These are phyloP conservation scores for Cladosporium halotolerans DNA, from an alignment of 2,329 filamentous ascomycete species.

Conservation along the genomic window DNA sequence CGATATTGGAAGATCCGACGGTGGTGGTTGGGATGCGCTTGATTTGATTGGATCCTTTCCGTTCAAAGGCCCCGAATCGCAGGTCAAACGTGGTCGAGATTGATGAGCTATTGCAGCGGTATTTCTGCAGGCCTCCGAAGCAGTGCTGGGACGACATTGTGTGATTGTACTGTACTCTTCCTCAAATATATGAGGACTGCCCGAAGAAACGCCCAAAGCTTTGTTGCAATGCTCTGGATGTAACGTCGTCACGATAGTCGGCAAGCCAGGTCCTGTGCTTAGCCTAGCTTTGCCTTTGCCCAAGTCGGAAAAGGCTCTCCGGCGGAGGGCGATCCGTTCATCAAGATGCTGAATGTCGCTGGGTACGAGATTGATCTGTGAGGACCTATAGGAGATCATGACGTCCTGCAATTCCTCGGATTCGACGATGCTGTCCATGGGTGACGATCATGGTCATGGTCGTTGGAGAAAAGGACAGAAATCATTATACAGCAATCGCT, in stretches of 20 bases:
- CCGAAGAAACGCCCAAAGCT: background rate
- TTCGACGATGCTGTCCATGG: background rate
- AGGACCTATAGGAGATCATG: constrained; percentile 27
- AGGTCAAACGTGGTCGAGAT: background rate
- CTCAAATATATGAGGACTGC: background rate
- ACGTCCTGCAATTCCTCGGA: background rate
- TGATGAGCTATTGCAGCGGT: background rate
- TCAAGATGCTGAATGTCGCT: constrained; percentile 25
- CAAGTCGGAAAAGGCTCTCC: background rate
- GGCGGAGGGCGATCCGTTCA: constrained; percentile 17
- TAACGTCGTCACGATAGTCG: background rate
- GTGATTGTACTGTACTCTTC: background rate
- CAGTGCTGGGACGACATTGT: background rate
- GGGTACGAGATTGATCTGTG: constrained; percentile 24
- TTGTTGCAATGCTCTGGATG: background rate
- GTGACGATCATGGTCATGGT: too few relatives aligned
- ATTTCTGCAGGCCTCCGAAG: background rate
- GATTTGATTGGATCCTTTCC: too few relatives aligned
- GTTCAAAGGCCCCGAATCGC: background rate
- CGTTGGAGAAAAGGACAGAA: too few relatives aligned
- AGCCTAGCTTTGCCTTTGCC: constrained; percentile 16
- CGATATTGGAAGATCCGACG: background rate
- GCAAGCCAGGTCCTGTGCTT: constrained; percentile 15
- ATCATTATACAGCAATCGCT: too few relatives aligned
- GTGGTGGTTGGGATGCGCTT: background rate